These are phyloP conservation scores for Polytrichum commune DNA, from an alignment of 225 moss, liverwort and hornwort genomes.

Conservation along the genomic window DNA sequence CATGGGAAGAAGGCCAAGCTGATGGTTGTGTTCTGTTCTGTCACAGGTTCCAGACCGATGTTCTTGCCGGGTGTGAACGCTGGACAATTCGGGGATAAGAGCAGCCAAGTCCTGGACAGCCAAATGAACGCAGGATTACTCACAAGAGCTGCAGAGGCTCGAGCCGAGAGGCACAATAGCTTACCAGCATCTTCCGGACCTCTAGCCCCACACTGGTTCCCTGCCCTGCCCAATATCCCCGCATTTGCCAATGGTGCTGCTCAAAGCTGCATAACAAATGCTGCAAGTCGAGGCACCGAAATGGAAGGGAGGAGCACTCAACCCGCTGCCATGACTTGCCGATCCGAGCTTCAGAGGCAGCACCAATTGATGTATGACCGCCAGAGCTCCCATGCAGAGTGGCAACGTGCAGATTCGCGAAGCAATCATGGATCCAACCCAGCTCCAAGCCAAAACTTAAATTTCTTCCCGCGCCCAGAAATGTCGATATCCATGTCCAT, in stretches of 20 bases:
- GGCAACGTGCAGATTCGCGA: conserved; percentile 6
- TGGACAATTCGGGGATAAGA: conserved; percentile 12
- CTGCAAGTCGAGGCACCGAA: conserved; percentile 1
- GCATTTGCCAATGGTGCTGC: conserved; percentile 10
- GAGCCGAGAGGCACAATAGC: conserved; percentile 27
- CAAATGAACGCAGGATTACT: conserved; percentile 51
- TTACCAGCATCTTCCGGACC: conserved; percentile 18
- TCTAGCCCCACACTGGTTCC: conserved; percentile 46
- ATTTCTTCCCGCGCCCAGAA: background rate
- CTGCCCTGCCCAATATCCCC: conserved; percentile 22
- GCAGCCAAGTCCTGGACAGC: conserved; percentile 21
- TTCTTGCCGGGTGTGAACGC: background rate
- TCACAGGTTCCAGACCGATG: background rate
- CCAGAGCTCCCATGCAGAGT: background rate
- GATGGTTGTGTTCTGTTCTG: background rate
- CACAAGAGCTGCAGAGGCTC: conserved; percentile 49
- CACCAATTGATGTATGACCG: too few species aligned
- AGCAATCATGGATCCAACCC: too few species aligned
- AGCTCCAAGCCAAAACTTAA: conserved; percentile 5
- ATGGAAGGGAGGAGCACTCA: conserved; percentile 17
- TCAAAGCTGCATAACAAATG: too few species aligned
- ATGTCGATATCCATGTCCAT: too few species aligned
- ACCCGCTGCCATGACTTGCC: conserved; percentile 29
- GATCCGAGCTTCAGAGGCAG: conserved; percentile 29
- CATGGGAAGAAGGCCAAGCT: background rate